Conservation (phyloP, 495 filamentous ascomycete genomes). For the Xylaria grammica region DNA sequence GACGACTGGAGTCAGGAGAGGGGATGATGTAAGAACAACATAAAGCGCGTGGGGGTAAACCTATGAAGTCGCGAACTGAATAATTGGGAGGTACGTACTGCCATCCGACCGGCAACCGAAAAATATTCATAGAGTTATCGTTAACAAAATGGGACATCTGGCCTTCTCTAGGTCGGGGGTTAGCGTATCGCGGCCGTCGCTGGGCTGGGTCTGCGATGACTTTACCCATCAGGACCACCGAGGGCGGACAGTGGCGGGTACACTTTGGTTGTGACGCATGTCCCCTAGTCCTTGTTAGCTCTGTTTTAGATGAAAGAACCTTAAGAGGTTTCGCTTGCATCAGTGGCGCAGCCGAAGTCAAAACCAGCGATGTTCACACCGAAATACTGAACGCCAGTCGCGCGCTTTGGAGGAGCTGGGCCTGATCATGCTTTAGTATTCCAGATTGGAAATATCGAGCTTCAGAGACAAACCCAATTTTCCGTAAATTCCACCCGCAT, state of each 20-base stretch:
- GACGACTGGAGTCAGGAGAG: no score
- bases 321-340: conserved; percentile 26
- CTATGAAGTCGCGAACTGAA: no score
- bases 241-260: conserved; percentile 37
- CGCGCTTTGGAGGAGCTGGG: not conserved
- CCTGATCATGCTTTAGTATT: not conserved
- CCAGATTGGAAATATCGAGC: not conserved
- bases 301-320: not conserved
- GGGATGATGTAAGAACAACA: no score
- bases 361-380: conserved; percentile 50
- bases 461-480: not conserved
- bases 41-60: not conserved
- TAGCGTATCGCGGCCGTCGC: not conserved
- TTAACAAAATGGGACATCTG: conserved; percentile 65
- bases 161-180: conserved; percentile 27
- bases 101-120: conserved; percentile 62
- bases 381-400: conserved; percentile 19
- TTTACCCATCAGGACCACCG: conserved; percentile 39
- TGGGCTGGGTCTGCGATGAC: not conserved
- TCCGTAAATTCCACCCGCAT: not conserved
- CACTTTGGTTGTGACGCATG: conserved; percentile 35
- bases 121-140: conserved; percentile 58
- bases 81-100: conserved; percentile 44
- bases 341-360: conserved; percentile 55
- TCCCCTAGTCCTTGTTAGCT: conserved; percentile 22